Evolutionary conservation across 768 basidiomycete genomes (phyloP).

Genomic region (Auricularia auricula-judae): DNA sequence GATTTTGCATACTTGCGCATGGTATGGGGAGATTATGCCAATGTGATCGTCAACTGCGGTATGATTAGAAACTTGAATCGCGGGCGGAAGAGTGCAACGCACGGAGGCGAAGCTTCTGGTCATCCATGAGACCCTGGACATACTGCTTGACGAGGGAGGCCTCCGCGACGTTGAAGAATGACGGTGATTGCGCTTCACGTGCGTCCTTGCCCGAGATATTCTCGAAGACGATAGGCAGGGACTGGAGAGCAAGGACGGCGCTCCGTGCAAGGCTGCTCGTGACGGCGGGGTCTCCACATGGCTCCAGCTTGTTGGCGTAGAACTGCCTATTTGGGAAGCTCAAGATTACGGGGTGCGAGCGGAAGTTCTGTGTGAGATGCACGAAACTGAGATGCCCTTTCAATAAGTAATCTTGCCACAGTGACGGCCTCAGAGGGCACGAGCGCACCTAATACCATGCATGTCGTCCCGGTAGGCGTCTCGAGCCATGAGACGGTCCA

Average conservation of each 20-base stretch:
- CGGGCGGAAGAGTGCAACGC: not conserved
- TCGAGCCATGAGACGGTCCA: constrained; percentile 48
- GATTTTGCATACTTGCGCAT: constrained; percentile 45
- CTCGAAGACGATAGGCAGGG: constrained; percentile 56
- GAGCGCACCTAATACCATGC: not conserved
- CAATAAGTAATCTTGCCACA: not conserved
- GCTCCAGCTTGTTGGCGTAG: constrained; percentile 42
- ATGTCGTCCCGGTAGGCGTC: constrained; percentile 23
- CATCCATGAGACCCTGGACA: constrained; percentile 21
- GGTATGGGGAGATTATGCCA: constrained; percentile 52
- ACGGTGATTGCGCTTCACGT: constrained; percentile 56
- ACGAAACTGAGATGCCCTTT: constrained; percentile 32
- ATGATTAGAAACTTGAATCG: too few relatives aligned
- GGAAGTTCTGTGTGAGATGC: constrained; percentile 53
- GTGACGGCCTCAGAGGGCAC: too few relatives aligned
- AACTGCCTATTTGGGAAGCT: constrained; percentile 51
- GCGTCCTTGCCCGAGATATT: constrained; percentile 48
- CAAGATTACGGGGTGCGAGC: constrained; percentile 51
- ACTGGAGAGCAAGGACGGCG: constrained; percentile 28
- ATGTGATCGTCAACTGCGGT: constrained; percentile 38
- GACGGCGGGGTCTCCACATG: constrained; percentile 28
- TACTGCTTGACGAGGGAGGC: constrained; percentile 42
- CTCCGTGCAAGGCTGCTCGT: constrained; percentile 32
- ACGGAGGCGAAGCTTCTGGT: constrained; percentile 15
- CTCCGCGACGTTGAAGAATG: constrained; percentile 62